Conservation (phyloP, 208 protist genomes). For the Kentomonas sorsogonicus region DNA sequence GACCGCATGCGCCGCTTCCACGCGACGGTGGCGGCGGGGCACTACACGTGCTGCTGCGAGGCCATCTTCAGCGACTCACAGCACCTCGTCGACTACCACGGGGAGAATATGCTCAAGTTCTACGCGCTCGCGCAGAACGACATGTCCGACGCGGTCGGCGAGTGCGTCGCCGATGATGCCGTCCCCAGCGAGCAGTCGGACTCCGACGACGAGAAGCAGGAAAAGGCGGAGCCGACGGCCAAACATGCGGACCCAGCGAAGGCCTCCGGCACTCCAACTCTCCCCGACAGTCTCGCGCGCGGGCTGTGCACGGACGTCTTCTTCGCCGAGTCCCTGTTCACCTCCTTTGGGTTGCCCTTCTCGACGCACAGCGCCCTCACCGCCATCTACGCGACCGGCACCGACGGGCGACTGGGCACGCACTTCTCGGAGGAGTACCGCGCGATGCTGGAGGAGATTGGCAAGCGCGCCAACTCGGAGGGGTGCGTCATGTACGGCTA, state of each 20-base stretch:
- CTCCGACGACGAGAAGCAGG: too few relatives aligned
- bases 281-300: too few relatives aligned
- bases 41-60: conserved; percentile 47
- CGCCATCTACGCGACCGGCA: too few relatives aligned
- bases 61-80: conserved; percentile 40
- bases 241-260: too few relatives aligned
- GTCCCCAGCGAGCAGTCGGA: too few relatives aligned
- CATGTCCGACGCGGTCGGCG: background rate
- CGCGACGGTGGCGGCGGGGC: conserved; percentile 11
- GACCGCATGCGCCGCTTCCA: conserved; percentile 20
- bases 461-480: conserved; percentile 28
- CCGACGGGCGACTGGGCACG: too few relatives aligned
- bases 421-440: conserved; percentile 19
- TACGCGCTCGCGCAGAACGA: conserved; percentile 33
- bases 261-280: too few relatives aligned
- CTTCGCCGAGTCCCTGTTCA: conserved; percentile 14
- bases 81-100: conserved; percentile 42
- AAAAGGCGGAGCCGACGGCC: background rate
- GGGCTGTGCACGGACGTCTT: too few relatives aligned
- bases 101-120: conserved; percentile 27
- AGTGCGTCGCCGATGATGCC: too few relatives aligned
- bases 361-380: conserved; percentile 11
- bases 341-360: too few relatives aligned
- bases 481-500: conserved; percentile 63
- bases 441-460: conserved; percentile 26